Base-by-base conservation (phyloP, 257 asterid genomes). In the Forsythia viridissima region DNA sequence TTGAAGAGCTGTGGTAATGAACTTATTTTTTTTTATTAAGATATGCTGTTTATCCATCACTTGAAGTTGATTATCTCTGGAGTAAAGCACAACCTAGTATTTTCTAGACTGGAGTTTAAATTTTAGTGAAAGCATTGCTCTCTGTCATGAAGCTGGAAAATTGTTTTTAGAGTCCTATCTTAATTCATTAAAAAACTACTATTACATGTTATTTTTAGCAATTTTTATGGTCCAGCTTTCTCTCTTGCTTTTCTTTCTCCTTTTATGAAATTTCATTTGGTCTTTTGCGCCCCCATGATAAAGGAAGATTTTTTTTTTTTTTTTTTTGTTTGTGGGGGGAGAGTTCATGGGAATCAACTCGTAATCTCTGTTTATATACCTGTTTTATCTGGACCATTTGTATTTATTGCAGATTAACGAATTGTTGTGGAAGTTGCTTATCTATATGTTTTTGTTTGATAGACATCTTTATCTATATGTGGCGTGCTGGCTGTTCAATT, bases 1-100 rank as follows among this genome's bases (percentile, higher is more conserved):
- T 96, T 67, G 97, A 93, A 85, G 99, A 96, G 92, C 96, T 96
- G 80, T 96, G 99, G 99, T 96, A 85, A 86, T 80, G 21, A 73
- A 8, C 82, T 83, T 38, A 55, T 78, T 30, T 63, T 30, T 69
- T 75, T 37, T 84, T 81, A 48, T 75, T 61, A 76, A 72, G 30
- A 66, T 43, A 52, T 67, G 66, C 57, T 20, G n/a, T 72, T 63
- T 52, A 10, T 3, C 70, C 39, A 24, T 63, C 37, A 21, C 39
- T 24, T 10, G 34, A 57, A 57, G 34, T 57, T 57, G 67, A 57
- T 57, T 21, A 1, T 57, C 67, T 3, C 67, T 20, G 20, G 67
- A 57, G 67, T 57, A 6, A 52, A 57, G 18, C 4, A 11, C 55
- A 3, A 11, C 18, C 55, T 12, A 46, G 55, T 46, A 46, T 46